A percentile compares a stretch with the other conserved stretches of the same genome.
Evolutionary conservation across 2,329 filamentous ascomycete species (phyloP).

Genomic region (Aureobasidium zeae): DNA sequence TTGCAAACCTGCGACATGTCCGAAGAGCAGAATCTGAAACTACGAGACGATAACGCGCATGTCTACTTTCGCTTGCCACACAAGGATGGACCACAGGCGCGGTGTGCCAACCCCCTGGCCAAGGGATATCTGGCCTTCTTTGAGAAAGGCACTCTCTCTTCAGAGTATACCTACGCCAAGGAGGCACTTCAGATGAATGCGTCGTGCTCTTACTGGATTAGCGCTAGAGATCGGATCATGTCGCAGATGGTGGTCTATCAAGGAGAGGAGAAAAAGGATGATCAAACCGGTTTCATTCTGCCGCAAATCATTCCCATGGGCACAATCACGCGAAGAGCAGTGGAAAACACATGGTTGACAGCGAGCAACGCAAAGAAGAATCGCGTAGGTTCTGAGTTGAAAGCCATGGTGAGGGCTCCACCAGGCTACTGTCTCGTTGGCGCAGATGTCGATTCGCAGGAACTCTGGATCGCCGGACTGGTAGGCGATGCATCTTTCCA

Average conservation of each 20-base stretch:
- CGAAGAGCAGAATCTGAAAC: conserved; percentile 57
- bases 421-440: conserved; percentile 89
- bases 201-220: conserved; percentile 98
- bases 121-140: conserved; percentile 89
- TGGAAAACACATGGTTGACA: conserved; percentile 97
- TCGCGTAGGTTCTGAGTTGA: conserved; percentile 89
- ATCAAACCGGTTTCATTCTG: conserved; percentile 66
- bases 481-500: conserved; percentile 92
- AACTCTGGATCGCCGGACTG: conserved; percentile 95
- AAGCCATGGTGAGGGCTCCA: conserved; percentile 91
- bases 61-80: conserved; percentile 90
- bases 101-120: conserved; percentile 79
- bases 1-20: conserved; percentile 67
- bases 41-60: conserved; percentile 58
- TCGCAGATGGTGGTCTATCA: conserved; percentile 93
- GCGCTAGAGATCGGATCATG: conserved; percentile 82
- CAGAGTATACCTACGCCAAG: conserved; percentile 81
- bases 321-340: conserved; percentile 84
- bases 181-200: conserved; percentile 97
- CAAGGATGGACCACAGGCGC: conserved; percentile 79
- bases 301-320: conserved; percentile 98
- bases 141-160: conserved; percentile 77
- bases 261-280: conserved; percentile 40
- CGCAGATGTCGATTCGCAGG: conserved; percentile 93
- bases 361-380: conserved; percentile 96